Percentiles rank a stretch among this genome's conserved stretches.
Evolutionary conservation across 306 rosid species (phyloP).

Genomic region (Quercus berberidifolia): DNA sequence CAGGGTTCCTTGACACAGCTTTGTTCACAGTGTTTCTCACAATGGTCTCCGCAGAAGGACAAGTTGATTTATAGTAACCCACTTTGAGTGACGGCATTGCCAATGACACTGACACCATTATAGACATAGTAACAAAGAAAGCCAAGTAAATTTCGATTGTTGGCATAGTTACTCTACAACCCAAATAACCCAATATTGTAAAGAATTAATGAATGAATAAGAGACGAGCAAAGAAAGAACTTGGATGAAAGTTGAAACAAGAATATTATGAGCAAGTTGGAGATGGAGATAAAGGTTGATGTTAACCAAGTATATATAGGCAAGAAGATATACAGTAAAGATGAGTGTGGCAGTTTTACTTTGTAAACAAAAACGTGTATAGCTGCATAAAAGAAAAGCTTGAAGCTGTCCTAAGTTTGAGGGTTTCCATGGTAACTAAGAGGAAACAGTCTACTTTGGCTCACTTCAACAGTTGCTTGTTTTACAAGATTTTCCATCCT

Average conservation of each 20-base stretch:
- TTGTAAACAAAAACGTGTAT: neutral
- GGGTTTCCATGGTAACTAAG: neutral
- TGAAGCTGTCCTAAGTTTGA: constrained; percentile 19
- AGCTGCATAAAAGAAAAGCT: neutral
- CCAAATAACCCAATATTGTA: no score
- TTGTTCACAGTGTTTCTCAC: constrained; percentile 22
- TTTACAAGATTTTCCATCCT: no score
- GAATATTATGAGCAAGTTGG: no score
- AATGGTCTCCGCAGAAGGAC: constrained; percentile 28
- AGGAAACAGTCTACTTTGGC: neutral
- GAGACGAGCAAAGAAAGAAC: no score
- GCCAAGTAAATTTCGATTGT: neutral
- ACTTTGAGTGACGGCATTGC: constrained; percentile 14
- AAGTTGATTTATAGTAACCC: constrained; percentile 20
- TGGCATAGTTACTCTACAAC: no score
- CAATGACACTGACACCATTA: neutral
- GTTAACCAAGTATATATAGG: neutral
- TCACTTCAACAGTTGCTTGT: neutral
- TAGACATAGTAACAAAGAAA: neutral
- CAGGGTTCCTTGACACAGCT: constrained; percentile 26
- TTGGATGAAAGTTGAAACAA: no score
- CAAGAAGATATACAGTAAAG: no score
- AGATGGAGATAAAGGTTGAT: neutral
- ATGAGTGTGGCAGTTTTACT: neutral
- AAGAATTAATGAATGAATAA: neutral